phyloP scores from a whole-genome alignment of 768 basidiomycete species.

The Heimioporus sp. region DNA sequence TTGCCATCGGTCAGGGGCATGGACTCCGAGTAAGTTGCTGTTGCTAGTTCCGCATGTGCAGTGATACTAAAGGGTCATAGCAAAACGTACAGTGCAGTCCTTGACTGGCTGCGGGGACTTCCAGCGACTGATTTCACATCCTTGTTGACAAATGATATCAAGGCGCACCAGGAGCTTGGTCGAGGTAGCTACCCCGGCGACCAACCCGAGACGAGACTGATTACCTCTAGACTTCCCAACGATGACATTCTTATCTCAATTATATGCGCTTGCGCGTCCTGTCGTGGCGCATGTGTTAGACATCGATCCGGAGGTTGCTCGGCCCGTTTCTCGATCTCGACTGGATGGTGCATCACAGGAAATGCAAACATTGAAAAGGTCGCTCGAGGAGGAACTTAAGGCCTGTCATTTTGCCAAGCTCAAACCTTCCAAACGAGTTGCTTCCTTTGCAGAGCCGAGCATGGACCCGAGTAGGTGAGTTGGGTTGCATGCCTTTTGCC shows the following conservation, averaged over 20 bases:
- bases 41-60: background rate
- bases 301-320: constrained; percentile 3
- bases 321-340: constrained; percentile 14
- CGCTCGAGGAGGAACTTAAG: constrained; percentile 38
- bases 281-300: constrained; percentile 23
- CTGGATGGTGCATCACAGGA: constrained; percentile 30
- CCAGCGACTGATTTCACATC: constrained; percentile 14
- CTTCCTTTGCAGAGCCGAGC: constrained; percentile 40
- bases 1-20: constrained; percentile 34
- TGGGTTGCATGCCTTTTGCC: background rate
- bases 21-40: constrained; percentile 40
- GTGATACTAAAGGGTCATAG: constrained; percentile 13
- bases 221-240: constrained; percentile 32
- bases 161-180: constrained; percentile 23
- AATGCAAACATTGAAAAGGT: constrained; percentile 31
- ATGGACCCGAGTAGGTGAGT: constrained; percentile 36
- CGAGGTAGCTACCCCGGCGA: constrained; percentile 18
- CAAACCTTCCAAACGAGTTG: constrained; percentile 47
- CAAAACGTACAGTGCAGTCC: constrained; percentile 21
- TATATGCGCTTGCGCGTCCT: constrained; percentile 41
- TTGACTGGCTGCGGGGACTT: constrained; percentile 25
- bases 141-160: constrained; percentile 23
- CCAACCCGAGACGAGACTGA: background rate
- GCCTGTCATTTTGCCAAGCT: constrained; percentile 38
- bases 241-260: constrained; percentile 47